These are phyloP conservation scores for Suhomyces atakaporum DNA, from an alignment of 1,139 yeast genomes.

Conservation along the genomic window DNA sequence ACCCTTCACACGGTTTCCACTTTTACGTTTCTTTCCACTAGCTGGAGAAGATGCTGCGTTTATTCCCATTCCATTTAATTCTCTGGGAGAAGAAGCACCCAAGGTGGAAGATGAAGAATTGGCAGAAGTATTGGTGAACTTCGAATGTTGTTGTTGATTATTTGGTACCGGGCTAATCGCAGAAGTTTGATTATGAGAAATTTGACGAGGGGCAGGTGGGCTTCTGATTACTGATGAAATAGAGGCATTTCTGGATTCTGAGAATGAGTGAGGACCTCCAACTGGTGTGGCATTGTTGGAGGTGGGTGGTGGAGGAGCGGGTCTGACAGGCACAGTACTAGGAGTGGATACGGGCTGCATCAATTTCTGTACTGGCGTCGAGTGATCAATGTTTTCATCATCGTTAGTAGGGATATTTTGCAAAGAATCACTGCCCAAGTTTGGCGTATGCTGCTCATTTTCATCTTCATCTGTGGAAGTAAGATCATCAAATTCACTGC, in stretches of 20 bases:
- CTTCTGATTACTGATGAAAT: conserved; percentile 29
- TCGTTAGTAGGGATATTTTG: conserved; percentile 39
- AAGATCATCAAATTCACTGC: conserved; percentile 18
- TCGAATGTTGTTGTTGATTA: conserved; percentile 13
- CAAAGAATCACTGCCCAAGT: conserved; percentile 27
- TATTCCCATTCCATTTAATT: conserved; percentile 30
- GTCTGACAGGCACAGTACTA: conserved; percentile 1
- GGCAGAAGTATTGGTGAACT: conserved; percentile 16
- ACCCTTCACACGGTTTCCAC: conserved; percentile 42
- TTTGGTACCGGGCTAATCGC: conserved; percentile 40
- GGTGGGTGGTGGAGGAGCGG: conserved; percentile 10
- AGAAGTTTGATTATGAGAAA: conserved; percentile 30
- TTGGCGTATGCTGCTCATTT: conserved; percentile 10
- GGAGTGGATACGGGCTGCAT: conserved; percentile 6
- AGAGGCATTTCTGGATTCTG: conserved; percentile 19
- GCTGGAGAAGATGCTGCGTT: conserved; percentile 11
- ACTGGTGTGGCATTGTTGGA: conserved; percentile 2
- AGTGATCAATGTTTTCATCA: conserved; percentile 35
- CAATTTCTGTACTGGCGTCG: conserved; percentile 13
- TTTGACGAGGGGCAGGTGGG: conserved; percentile 15
- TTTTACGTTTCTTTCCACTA: conserved; percentile 32
- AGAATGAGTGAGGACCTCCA: not conserved
- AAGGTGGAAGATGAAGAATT: conserved; percentile 16
- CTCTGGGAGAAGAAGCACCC: conserved; percentile 24
- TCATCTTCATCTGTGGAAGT: conserved; percentile 8